Evolutionary conservation across 176 grass and related monocot species (phyloP).

Genomic region (Elymus sibiricus): DNA sequence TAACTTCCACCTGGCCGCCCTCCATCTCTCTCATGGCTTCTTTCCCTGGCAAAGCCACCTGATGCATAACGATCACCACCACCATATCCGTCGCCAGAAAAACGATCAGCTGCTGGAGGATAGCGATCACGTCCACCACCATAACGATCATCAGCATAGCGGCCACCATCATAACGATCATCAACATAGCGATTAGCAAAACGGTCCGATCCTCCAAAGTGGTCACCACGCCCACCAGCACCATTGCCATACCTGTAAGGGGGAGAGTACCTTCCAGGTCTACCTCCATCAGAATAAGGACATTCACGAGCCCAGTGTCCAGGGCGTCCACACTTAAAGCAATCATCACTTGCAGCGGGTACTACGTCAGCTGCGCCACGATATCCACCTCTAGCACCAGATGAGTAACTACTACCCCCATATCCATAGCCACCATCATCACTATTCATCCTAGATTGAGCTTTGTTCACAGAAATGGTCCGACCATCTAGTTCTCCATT

Average conservation of each 20-base stretch:
- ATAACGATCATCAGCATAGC: constrained; percentile 51
- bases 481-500: constrained; percentile 80
- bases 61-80: constrained; percentile 66
- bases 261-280: constrained; percentile 63
- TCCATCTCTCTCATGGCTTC: constrained; percentile 77
- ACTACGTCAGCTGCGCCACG: constrained; percentile 48
- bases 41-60: constrained; percentile 76
- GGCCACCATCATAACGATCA: constrained; percentile 79
- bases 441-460: constrained; percentile 71
- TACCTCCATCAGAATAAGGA: constrained; percentile 57
- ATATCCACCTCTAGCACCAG: constrained; percentile 80
- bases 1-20: constrained; percentile 45
- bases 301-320: constrained; percentile 99
- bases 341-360: constrained; percentile 55
- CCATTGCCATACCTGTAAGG: constrained; percentile 59
- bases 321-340: constrained; percentile 84
- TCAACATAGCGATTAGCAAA: constrained; percentile 66
- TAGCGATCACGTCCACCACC: constrained; percentile 66
- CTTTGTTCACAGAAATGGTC: constrained; percentile 95
- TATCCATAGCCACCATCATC: constrained; percentile 81
- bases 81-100: constrained; percentile 76
- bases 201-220: constrained; percentile 76
- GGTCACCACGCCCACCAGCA: constrained; percentile 48
- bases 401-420: constrained; percentile 52
- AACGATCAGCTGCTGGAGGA: constrained; percentile 63